Evolutionary conservation across 352 stramenopile species (phyloP).

Genomic region (Pythium oligandrum): DNA sequence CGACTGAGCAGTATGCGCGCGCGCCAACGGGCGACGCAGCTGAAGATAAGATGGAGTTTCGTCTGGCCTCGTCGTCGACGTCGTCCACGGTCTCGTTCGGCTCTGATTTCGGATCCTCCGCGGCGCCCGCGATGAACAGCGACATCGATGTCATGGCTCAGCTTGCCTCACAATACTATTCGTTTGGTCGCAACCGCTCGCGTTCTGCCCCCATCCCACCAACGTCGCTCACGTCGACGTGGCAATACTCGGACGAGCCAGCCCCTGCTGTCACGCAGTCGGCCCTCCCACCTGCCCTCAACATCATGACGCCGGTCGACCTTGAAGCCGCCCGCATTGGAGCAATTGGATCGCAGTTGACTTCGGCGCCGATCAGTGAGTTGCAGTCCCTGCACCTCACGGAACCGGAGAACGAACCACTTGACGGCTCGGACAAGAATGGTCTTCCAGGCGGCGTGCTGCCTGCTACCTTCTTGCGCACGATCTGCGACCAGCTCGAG

Average conservation of each 20-base stretch:
- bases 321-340: conserved; percentile 28
- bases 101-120: conserved; percentile 18
- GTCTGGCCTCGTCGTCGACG: conserved; percentile 12
- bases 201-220: conserved; percentile 67
- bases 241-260: conserved; percentile 48
- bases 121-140: conserved; percentile 18
- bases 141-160: conserved; percentile 83
- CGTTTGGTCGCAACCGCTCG: conserved; percentile 60
- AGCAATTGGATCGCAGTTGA: conserved; percentile 57
- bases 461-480: conserved; percentile 77
- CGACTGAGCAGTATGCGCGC: conserved; percentile 12
- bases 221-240: conserved; percentile 38
- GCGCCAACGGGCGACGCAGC: conserved; percentile 7
- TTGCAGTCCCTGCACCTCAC: conserved; percentile 51
- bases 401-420: conserved; percentile 43
- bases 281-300: conserved; percentile 39
- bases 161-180: conserved; percentile 79
- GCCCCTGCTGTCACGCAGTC: conserved; percentile 23
- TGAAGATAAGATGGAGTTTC: conserved; percentile 30
- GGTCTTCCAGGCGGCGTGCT: conserved; percentile 28
- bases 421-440: conserved; percentile 24
- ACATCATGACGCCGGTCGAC: conserved; percentile 39
- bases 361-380: conserved; percentile 27
- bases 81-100: conserved; percentile 6
- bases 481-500: conserved; percentile 85